These are phyloP conservation scores for Lecanicillium sp. DNA, from an alignment of 2,329 filamentous ascomycete species.

Conservation along the genomic window DNA sequence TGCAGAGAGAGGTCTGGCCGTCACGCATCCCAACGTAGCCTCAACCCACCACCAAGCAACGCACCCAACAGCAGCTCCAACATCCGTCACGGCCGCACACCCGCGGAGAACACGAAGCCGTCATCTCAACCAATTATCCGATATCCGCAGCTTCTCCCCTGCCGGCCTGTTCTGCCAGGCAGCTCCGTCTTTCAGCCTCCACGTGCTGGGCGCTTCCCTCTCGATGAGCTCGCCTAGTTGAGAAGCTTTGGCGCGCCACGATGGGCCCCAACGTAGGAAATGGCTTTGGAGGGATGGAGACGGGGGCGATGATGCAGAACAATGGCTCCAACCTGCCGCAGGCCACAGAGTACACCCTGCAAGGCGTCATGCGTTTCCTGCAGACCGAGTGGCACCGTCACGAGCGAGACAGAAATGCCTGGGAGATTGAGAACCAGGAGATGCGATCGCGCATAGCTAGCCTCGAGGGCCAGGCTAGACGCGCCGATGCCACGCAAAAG, in stretches of 20 bases:
- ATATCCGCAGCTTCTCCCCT: no score
- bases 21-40: conserved; percentile 1
- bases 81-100: no score
- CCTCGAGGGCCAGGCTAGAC: conserved; percentile 81
- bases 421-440: conserved; percentile 98
- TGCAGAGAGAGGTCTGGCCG: conserved; percentile 1
- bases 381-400: conserved; percentile 99
- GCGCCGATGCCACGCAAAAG: conserved; percentile 81
- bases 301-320: conserved; percentile 35
- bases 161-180: conserved; percentile 8
- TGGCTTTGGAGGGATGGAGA: conserved; percentile 39
- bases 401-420: conserved; percentile 93
- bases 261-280: conserved; percentile 37
- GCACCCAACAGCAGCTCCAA: neutral
- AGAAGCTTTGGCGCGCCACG: conserved; percentile 26
- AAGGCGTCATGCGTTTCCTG: conserved; percentile 95
- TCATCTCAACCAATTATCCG: no score
- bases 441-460: conserved; percentile 97
- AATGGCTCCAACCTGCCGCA: conserved; percentile 43
- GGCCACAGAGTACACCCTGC: conserved; percentile 55
- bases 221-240: conserved; percentile 29
- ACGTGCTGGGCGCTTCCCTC: conserved; percentile 16
- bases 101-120: no score
- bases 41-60: neutral
- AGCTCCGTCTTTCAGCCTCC: conserved; percentile 4